Base-by-base conservation (phyloP, 108 stramenopile genomes). In the Fragilaria crotonensis region DNA sequence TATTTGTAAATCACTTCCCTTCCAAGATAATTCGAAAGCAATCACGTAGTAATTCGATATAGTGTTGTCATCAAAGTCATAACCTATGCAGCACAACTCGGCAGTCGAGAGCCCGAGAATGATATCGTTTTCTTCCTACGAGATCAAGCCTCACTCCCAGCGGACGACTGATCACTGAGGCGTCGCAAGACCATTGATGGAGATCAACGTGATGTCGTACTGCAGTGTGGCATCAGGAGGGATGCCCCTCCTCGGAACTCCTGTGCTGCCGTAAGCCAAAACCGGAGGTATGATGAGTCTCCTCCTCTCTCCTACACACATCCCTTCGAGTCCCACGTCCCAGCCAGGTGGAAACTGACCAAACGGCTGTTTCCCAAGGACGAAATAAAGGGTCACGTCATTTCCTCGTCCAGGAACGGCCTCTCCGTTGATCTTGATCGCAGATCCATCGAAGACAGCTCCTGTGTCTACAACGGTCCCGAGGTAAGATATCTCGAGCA, bases 341-440 rank as follows among this genome's bases (percentile, higher is more conserved):
- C 84, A 93, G 29, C 87, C 91, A 1, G 87, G 81, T 5, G 91
- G 91, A 60, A 92, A 87, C 59, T 89, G 87, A 28, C 91, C 87
- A 52, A 87, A 75, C n/a, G 87, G 91, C 68, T 89, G 91, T 49
- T 89, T 89, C 23, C 87, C 87, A 66, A 93, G 53, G 5, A 93
- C 91, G 45, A 93, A 93, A 57, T 75, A 93, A 26, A 89, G 19
- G 0, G 81, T 75, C 25, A 89, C 70, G 64, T 93, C 91, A 57
- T 87, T 75, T n/a, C 87, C 88, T 52, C 88, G 63, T 21, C 91
- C 91, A 5, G 85, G 84, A 57, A 93, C 79, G 25, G 53, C 81
- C 27, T 77, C 33, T 0, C 88, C 88, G 61, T 89, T 74, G 55
- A 92, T 84, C 44, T 74, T 82, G 55, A 92, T 64, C 0, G 87